phyloP scores from a whole-genome alignment of 2,329 filamentous ascomycete genomes.

The Aspergillus neoniger region DNA sequence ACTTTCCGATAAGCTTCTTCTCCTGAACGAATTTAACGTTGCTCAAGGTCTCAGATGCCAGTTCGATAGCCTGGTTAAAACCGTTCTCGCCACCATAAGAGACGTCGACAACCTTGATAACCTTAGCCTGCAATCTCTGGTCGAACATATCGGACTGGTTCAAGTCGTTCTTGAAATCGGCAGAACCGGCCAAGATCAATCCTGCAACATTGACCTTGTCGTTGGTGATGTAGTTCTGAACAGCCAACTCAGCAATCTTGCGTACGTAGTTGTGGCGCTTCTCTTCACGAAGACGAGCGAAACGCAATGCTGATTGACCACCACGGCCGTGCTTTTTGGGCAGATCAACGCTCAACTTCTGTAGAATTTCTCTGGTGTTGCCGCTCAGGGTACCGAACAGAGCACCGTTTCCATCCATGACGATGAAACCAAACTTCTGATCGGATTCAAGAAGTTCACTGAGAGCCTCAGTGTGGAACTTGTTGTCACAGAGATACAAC shows the following conservation, averaged over 20 bases:
- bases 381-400: conserved; percentile 96
- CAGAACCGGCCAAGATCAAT: conserved; percentile 91
- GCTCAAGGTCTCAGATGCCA: conserved; percentile 90
- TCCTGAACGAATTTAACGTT: conserved; percentile 99
- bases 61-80: conserved; percentile 98
- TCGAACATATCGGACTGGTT: conserved; percentile 98
- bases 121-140: conserved; percentile 83
- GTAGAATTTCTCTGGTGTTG: conserved; percentile 93
- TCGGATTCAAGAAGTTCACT: conserved; percentile 97
- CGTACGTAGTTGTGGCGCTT: conserved; percentile 99
- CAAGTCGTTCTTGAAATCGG: conserved; percentile 99
- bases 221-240: conserved; percentile 97
- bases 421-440: conserved; percentile 98
- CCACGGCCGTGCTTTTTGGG: conserved; percentile 99
- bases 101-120: conserved; percentile 99
- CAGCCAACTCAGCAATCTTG: conserved; percentile 95
- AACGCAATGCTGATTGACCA: conserved; percentile 99
- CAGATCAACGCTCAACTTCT: conserved; percentile 98
- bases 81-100: conserved; percentile 99
- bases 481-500: conserved; percentile 99
- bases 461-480: conserved; percentile 97
- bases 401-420: conserved; percentile 99
- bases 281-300: conserved; percentile 97
- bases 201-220: conserved; percentile 99
- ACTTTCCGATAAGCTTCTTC: conserved; percentile 98